Conservation (phyloP, 176 grass and related monocot genomes). For the Musa schizocarpa region DNA sequence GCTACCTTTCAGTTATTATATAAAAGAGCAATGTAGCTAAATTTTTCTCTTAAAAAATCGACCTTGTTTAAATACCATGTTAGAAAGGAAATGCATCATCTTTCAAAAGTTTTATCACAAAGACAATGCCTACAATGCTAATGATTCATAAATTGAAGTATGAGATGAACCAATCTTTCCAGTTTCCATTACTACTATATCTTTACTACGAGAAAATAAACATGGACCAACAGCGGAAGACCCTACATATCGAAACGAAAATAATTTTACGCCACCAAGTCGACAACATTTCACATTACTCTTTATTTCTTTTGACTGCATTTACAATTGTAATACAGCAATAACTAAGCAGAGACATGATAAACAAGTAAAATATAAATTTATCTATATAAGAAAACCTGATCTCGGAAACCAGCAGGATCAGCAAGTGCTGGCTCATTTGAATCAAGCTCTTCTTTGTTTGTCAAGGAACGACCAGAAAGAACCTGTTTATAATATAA, state of each 20-base stretch:
- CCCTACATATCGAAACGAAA: not conserved
- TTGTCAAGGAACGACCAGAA: slow-evolving; percentile 39
- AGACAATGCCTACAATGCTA: too few species aligned
- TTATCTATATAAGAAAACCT: slow-evolving; percentile 32
- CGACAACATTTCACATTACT: not conserved
- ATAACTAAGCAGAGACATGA: not conserved
- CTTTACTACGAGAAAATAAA: not conserved
- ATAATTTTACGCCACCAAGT: not conserved
- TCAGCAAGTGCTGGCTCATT: slow-evolving; percentile 40
- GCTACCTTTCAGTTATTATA: not conserved
- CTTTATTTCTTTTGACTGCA: not conserved
- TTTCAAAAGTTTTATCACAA: too few species aligned
- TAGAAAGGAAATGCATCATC: too few species aligned
- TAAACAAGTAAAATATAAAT: not conserved
- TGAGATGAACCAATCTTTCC: not conserved
- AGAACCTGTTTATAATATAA: slow-evolving; percentile 35
- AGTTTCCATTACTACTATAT: not conserved
- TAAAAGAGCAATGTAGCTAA: not conserved
- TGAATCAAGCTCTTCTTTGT: slow-evolving; percentile 53
- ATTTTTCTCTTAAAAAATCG: too few species aligned
- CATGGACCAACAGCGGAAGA: not conserved
- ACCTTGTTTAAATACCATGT: too few species aligned
- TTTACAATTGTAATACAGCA: not conserved
- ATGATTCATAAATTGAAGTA: not conserved
- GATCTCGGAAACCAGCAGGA: slow-evolving; percentile 72